phyloP scores from a whole-genome alignment of 2,329 filamentous ascomycete species.

The Xylariaceae sp. region DNA sequence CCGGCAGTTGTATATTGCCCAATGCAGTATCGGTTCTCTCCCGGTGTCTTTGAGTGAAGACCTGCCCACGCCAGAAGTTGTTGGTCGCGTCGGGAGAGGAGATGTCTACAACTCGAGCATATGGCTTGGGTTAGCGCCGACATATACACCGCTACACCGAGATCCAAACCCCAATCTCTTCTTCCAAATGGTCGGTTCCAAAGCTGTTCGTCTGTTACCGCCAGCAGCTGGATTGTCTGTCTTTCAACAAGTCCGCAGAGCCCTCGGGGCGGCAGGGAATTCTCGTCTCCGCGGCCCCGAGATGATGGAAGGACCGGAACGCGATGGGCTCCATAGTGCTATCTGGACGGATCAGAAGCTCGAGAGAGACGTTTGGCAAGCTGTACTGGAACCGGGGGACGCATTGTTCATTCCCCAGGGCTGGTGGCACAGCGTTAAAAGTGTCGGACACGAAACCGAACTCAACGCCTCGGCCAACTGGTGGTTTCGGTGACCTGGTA shows the following conservation, averaged over 20 bases:
- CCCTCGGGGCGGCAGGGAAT: conserved; percentile 37
- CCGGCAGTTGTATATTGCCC: conserved; percentile 73
- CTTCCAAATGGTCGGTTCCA: conserved; percentile 70
- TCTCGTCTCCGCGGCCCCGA: conserved; percentile 66
- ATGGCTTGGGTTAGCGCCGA: conserved; percentile 83
- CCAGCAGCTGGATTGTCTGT: conserved; percentile 59
- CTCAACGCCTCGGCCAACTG: conserved; percentile 57
- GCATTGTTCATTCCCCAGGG: conserved; percentile 73
- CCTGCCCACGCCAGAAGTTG: conserved; percentile 61
- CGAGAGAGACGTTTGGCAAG: conserved; percentile 43
- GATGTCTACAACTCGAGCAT: conserved; percentile 84
- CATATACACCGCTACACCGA: conserved; percentile 82
- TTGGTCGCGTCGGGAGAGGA: conserved; percentile 61
- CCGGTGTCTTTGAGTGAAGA: conserved; percentile 59
- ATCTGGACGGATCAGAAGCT: conserved; percentile 55
- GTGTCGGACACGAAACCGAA: conserved; percentile 42
- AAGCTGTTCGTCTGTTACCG: conserved; percentile 65
- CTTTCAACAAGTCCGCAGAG: conserved; percentile 50
- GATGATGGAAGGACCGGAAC: conserved; percentile 85
- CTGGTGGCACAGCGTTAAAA: conserved; percentile 83
- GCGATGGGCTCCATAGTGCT: conserved; percentile 56
- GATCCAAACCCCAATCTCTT: conserved; percentile 95
- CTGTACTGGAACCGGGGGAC: conserved; percentile 58
- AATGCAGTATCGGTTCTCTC: conserved; percentile 66
- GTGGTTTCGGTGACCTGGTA: conserved; percentile 62